Evolutionary conservation across 129 eudicot genomes (phyloP).

Genomic region (Escallonia herrerae): DNA sequence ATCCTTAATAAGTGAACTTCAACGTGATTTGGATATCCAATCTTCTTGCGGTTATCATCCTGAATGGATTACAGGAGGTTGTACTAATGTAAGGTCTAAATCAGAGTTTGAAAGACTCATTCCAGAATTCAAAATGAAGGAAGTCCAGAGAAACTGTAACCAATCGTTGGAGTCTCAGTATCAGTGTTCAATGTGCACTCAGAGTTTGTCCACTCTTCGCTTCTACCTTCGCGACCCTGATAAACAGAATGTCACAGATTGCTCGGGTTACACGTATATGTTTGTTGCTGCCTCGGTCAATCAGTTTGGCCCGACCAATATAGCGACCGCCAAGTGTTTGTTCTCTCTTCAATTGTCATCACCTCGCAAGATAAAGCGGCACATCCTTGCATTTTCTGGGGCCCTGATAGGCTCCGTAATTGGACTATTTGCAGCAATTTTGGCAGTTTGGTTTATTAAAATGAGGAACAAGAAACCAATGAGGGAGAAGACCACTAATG

Average conservation of each 20-base stretch:
- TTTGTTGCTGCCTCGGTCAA: background rate
- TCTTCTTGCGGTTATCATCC: background rate
- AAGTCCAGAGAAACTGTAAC: background rate
- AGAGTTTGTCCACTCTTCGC: background rate
- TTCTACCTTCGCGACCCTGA: background rate
- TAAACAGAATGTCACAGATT: background rate
- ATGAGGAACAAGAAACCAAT: background rate
- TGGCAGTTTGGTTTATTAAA: background rate
- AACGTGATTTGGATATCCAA: background rate
- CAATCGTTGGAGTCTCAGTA: background rate
- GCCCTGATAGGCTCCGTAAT: background rate
- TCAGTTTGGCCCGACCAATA: background rate
- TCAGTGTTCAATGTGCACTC: background rate
- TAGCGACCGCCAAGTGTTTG: background rate
- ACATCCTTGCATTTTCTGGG: background rate
- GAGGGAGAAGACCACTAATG: background rate
- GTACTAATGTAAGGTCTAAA: background rate
- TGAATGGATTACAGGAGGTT: background rate
- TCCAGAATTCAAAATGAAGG: background rate
- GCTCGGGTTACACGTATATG: background rate
- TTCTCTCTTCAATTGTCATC: background rate
- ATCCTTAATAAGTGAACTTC: too few relatives aligned
- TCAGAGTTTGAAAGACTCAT: background rate
- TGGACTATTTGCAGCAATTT: background rate
- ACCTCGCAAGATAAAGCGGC: background rate